Conservation (phyloP, 768 basidiomycete genomes). For the Podaxis sp. region DNA sequence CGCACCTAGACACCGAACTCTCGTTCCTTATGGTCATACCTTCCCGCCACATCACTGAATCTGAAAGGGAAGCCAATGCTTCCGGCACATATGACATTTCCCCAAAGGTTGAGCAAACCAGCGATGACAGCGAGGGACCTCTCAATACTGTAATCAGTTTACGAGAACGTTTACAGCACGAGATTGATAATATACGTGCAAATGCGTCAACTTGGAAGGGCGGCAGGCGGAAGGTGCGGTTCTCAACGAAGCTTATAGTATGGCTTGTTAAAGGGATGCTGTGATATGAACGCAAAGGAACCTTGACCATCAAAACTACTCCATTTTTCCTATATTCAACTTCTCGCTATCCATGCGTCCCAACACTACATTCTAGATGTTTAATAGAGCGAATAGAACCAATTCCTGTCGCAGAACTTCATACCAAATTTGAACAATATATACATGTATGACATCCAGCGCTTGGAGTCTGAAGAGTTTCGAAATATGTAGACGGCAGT, state of each 20-base stretch:
- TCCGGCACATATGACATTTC: not conserved
- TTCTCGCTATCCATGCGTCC: not conserved
- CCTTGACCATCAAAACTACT: not conserved
- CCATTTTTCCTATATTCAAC: not conserved
- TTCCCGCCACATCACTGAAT: slow-evolving; percentile 29
- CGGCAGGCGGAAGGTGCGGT: slow-evolving; percentile 52
- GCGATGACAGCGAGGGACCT: slow-evolving; percentile 16
- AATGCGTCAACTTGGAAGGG: slow-evolving; percentile 62
- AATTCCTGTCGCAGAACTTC: not conserved
- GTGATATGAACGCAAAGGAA: slow-evolving; percentile 25
- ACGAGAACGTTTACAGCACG: slow-evolving; percentile 47
- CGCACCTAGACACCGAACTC: slow-evolving; percentile 88
- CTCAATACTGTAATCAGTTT: slow-evolving; percentile 22
- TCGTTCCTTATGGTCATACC: slow-evolving; percentile 82
- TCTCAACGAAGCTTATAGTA: slow-evolving; percentile 63
- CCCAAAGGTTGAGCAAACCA: slow-evolving; percentile 9
- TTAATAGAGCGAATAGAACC: not conserved
- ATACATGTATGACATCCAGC: not conserved
- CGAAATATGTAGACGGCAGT: not conserved
- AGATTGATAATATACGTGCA: slow-evolving; percentile 49
- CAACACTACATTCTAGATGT: not conserved
- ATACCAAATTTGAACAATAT: not conserved
- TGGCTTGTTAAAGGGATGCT: slow-evolving; percentile 70
- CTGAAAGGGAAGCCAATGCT: not conserved
- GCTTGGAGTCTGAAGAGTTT: not conserved